Evolutionary conservation across 2,329 filamentous ascomycete species (phyloP).

Genomic region (Hypoxylon sp.): DNA sequence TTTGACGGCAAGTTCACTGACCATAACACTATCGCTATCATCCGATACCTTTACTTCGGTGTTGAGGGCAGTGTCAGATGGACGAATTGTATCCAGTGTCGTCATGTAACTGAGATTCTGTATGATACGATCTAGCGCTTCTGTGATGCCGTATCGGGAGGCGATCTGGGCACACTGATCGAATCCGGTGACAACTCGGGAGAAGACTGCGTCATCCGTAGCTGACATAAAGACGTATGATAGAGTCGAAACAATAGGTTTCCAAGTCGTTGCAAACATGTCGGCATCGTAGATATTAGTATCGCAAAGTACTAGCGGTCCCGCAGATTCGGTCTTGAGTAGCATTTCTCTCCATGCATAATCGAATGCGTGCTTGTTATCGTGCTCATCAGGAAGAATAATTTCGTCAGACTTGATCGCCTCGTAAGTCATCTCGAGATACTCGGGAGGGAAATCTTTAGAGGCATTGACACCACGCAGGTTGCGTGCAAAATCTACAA

Average conservation of each 20-base stretch:
- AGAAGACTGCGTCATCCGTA: slow-evolving; percentile 94
- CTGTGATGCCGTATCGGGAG: slow-evolving; percentile 81
- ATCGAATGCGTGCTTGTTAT: slow-evolving; percentile 96
- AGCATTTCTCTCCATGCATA: slow-evolving; percentile 97
- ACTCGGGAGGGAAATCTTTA: slow-evolving; percentile 85
- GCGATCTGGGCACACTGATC: slow-evolving; percentile 96
- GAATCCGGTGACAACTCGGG: slow-evolving; percentile 91
- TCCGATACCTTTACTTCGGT: slow-evolving; percentile 94
- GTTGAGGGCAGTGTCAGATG: slow-evolving; percentile 88
- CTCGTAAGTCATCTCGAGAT: slow-evolving; percentile 87
- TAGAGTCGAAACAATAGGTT: slow-evolving; percentile 90
- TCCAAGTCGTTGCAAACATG: slow-evolving; percentile 98
- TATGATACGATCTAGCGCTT: slow-evolving; percentile 92
- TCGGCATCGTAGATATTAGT: slow-evolving; percentile 97
- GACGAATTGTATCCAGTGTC: slow-evolving; percentile 79
- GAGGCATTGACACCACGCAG: slow-evolving; percentile 90
- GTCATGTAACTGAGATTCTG: slow-evolving; percentile 92
- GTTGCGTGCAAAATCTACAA: slow-evolving; percentile 85
- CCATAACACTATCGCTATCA: slow-evolving; percentile 85
- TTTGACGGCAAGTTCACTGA: slow-evolving; percentile 96
- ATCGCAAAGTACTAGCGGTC: slow-evolving; percentile 80
- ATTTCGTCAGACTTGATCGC: slow-evolving; percentile 95
- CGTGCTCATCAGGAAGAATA: slow-evolving; percentile 95
- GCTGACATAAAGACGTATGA: slow-evolving; percentile 99
- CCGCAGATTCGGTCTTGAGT: slow-evolving; percentile 82